phyloP scores from a whole-genome alignment of 2,329 filamentous ascomycete genomes.

The Cladorrhinum sp. region DNA sequence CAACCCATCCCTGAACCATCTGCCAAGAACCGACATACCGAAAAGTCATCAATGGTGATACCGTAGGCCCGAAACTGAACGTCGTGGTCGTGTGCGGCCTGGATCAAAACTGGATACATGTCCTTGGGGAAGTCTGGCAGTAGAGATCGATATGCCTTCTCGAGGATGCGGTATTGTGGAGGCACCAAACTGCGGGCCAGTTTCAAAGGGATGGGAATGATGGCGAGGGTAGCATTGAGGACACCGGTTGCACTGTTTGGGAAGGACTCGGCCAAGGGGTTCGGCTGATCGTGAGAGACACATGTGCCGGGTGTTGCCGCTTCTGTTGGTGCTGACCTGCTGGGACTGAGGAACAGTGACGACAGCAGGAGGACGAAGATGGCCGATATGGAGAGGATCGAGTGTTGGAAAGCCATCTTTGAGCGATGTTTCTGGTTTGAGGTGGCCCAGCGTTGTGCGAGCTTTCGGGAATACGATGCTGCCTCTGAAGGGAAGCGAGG shows the following conservation, averaged over 20 bases:
- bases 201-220: slow-evolving; percentile 49
- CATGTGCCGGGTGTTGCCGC: slow-evolving; percentile 12
- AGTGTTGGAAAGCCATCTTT: slow-evolving; percentile 23
- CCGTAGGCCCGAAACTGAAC: slow-evolving; percentile 41
- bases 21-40: slow-evolving; percentile 35
- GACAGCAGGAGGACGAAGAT: slow-evolving; percentile 21
- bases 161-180: slow-evolving; percentile 47
- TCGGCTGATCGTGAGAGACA: slow-evolving; percentile 35
- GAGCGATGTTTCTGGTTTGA: slow-evolving; percentile 17
- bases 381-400: slow-evolving; percentile 22
- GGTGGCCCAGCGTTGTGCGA: slow-evolving; percentile 14
- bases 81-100: slow-evolving; percentile 50
- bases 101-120: slow-evolving; percentile 52
- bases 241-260: slow-evolving; percentile 49
- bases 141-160: slow-evolving; percentile 44
- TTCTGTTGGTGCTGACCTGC: slow-evolving; percentile 14
- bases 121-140: slow-evolving; percentile 48
- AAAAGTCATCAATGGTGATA: slow-evolving; percentile 45
- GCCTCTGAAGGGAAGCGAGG: slow-evolving; percentile 22
- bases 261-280: slow-evolving; percentile 46
- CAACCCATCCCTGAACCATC: neutral
- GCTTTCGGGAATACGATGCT: slow-evolving; percentile 15
- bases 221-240: slow-evolving; percentile 50
- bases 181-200: slow-evolving; percentile 48
- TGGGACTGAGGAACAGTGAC: slow-evolving; percentile 24